phyloP scores from a whole-genome alignment of 2,329 filamentous ascomycete species.

The Pseudogymnoascus sp. region DNA sequence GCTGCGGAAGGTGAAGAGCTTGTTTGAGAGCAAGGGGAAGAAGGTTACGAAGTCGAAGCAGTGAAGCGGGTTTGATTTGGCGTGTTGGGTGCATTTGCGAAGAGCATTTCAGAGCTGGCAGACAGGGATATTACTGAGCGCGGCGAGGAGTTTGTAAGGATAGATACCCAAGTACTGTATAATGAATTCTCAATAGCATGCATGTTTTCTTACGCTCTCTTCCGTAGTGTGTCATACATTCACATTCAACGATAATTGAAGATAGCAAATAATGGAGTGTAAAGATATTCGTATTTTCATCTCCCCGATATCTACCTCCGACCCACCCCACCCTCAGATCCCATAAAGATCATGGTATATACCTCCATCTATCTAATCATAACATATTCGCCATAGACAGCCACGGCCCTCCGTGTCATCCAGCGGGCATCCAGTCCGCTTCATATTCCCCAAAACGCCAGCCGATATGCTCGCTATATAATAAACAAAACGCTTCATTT shows the following conservation, averaged over 20 bases:
- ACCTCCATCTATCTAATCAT: slow-evolving; percentile 4
- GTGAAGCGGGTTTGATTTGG: not conserved
- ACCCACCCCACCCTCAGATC: not conserved
- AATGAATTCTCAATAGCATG: slow-evolving; percentile 4
- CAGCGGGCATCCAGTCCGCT: not conserved
- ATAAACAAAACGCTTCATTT: not conserved
- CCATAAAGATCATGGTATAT: slow-evolving; percentile 5
- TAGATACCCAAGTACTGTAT: slow-evolving; percentile 9
- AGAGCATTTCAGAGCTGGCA: not conserved
- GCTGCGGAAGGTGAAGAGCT: slow-evolving; percentile 61
- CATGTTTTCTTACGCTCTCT: not conserved
- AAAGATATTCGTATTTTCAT: not conserved
- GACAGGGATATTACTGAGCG: not conserved
- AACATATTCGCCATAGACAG: not conserved
- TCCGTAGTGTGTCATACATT: not conserved
- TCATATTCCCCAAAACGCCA: not conserved
- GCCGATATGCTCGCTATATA: slow-evolving; percentile 8
- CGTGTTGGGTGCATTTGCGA: not conserved
- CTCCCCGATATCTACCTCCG: not conserved
- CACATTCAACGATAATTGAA: not conserved
- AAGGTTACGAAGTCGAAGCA: slow-evolving; percentile 29
- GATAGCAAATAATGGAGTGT: slow-evolving; percentile 3
- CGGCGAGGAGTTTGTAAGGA: slow-evolving; percentile 8
- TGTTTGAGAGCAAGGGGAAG: slow-evolving; percentile 60
- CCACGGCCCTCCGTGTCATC: not conserved